phyloP scores from a whole-genome alignment of 805 yeast genomes.

The Candida oleophila region DNA sequence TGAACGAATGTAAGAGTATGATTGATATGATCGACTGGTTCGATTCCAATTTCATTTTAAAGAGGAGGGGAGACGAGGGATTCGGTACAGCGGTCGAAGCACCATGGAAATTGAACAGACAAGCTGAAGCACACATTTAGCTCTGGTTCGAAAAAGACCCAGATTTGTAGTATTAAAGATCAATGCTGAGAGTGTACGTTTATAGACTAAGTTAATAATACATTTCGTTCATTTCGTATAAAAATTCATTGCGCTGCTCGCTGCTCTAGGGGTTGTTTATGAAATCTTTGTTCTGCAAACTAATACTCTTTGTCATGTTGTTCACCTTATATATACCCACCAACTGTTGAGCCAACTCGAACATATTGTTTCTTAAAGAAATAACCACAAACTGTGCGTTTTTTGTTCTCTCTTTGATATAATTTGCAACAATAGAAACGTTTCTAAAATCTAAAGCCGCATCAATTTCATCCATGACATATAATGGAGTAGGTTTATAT shows the following conservation, averaged over 20 bases:
- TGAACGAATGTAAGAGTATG: conserved; percentile 61
- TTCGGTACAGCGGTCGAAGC: conserved; percentile 58
- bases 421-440: conserved; percentile 96
- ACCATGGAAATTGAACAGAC: conserved; percentile 12
- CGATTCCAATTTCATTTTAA: conserved; percentile 65
- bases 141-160: too few species aligned
- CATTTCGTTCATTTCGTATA: background rate
- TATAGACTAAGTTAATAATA: background rate
- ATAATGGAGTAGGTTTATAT: conserved; percentile 94
- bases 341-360: conserved; percentile 89
- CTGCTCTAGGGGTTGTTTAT: conserved; percentile 8
- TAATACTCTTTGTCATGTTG: conserved; percentile 85
- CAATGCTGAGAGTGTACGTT: too few species aligned
- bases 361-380: conserved; percentile 95
- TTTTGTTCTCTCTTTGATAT: conserved; percentile 91
- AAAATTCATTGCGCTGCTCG: background rate
- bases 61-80: conserved; percentile 64
- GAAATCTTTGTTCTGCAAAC: conserved; percentile 65
- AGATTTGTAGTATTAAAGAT: too few species aligned
- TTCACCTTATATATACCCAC: conserved; percentile 94
- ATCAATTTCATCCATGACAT: conserved; percentile 99
- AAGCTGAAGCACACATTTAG: conserved; percentile 9
- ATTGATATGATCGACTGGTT: conserved; percentile 80
- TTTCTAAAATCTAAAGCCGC: conserved; percentile 97
- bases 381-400: conserved; percentile 97